Conservation (phyloP, 345 rosid genomes). For the Isatis tinctoria region DNA sequence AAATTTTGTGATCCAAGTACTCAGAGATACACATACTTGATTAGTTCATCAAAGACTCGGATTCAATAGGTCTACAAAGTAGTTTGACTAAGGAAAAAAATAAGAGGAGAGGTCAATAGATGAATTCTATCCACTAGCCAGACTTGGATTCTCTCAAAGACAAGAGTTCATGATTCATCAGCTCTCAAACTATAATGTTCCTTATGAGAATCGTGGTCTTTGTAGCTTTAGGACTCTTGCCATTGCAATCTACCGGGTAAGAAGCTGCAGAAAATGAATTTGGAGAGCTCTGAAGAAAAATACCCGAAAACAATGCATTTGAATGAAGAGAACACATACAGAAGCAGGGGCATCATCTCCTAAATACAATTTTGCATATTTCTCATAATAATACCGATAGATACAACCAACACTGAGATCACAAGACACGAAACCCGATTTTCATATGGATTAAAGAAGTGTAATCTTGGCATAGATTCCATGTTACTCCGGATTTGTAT, state of each 20-base stretch:
- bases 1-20: background rate
- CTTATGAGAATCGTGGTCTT: background rate
- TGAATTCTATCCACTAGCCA: background rate
- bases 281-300: background rate
- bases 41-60: background rate
- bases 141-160: background rate
- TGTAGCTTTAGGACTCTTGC: slow-evolving; percentile 2
- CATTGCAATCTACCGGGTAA: background rate
- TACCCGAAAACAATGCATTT: background rate
- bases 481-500: background rate
- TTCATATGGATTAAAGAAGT: background rate
- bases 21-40: background rate
- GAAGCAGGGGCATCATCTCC: background rate
- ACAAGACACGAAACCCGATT: background rate
- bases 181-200: background rate
- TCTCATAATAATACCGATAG: background rate
- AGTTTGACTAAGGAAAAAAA: background rate
- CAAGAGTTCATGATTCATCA: background rate
- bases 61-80: background rate
- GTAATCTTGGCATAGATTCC: background rate
- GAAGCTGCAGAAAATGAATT: background rate
- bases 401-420: background rate
- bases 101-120: background rate
- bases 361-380: background rate
- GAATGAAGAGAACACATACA: background rate